Percentiles rank a stretch among this genome's conserved stretches.
phyloP scores from a whole-genome alignment of 306 rosid species.

The Begonia peltatifolia region DNA sequence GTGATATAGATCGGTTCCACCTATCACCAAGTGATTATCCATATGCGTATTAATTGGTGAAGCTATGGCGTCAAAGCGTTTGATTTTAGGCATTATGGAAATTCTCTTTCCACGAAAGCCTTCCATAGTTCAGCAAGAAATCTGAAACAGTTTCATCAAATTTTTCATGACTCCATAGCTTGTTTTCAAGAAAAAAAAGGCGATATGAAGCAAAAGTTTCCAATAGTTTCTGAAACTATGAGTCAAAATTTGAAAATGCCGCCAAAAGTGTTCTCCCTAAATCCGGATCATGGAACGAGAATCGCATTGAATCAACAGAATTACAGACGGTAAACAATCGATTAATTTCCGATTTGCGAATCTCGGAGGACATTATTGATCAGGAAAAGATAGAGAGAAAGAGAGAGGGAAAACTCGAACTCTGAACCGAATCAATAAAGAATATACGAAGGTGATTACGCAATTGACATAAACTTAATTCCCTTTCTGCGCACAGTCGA shows the following conservation, averaged over 20 bases:
- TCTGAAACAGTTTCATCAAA: constrained; percentile 4
- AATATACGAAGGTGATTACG: too few relatives aligned
- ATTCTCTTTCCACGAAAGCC: constrained; percentile 9
- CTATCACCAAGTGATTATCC: constrained; percentile 11
- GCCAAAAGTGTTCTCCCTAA: constrained; percentile 7
- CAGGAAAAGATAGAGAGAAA: too few relatives aligned
- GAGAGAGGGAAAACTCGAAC: too few relatives aligned
- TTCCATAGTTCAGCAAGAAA: constrained; percentile 6
- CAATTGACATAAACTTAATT: too few relatives aligned
- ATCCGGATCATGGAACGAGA: neutral
- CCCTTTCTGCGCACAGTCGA: too few relatives aligned
- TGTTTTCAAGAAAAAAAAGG: too few relatives aligned
- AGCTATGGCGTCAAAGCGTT: constrained; percentile 5
- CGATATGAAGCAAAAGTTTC: too few relatives aligned
- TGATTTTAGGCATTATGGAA: constrained; percentile 4
- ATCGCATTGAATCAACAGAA: too few relatives aligned
- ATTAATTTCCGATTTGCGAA: too few relatives aligned
- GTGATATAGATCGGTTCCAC: constrained; percentile 23
- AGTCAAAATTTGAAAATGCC: constrained; percentile 1
- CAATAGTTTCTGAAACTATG: neutral
- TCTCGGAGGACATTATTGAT: too few relatives aligned
- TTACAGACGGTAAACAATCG: too few relatives aligned
- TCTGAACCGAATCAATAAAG: too few relatives aligned
- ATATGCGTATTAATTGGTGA: constrained; percentile 14
- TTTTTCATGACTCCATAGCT: neutral